Evolutionary conservation across 208 protist species (phyloP).

Genomic region (Trypanosoma mega): DNA sequence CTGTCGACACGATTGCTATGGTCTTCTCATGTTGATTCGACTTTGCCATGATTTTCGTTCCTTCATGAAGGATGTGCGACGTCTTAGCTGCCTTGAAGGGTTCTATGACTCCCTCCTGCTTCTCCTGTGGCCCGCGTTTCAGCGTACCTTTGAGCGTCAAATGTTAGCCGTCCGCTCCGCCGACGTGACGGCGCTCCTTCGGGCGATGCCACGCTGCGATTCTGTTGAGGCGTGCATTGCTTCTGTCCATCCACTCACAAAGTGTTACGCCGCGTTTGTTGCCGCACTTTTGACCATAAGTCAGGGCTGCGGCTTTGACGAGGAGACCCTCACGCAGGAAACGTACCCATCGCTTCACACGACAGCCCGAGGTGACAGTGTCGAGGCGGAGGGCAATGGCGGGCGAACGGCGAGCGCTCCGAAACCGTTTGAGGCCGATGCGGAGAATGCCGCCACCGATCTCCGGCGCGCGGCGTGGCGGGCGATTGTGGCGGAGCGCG

Average conservation of each 20-base stretch:
- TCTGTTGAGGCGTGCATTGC: conserved; percentile 4
- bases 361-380: background rate
- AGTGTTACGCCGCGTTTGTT: conserved; percentile 42
- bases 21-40: conserved; percentile 71
- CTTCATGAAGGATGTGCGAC: conserved; percentile 64
- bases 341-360: background rate
- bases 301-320: conserved; percentile 27
- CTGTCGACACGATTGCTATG: conserved; percentile 71
- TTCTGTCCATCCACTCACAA: conserved; percentile 50
- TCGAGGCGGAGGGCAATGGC: background rate
- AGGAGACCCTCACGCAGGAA: background rate
- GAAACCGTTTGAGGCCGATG: background rate
- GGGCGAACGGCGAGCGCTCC: background rate
- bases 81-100: conserved; percentile 72
- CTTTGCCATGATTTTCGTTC: conserved; percentile 77
- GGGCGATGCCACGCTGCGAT: background rate
- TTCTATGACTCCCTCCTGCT: conserved; percentile 80
- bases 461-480: conserved; percentile 45
- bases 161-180: conserved; percentile 53
- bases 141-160: conserved; percentile 66
- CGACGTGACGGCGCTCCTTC: conserved; percentile 14
- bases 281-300: conserved; percentile 33
- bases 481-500: conserved; percentile 54
- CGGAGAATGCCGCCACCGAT: conserved; percentile 17
- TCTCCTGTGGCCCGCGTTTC: conserved; percentile 79